Conservation (phyloP, 2,329 filamentous ascomycete species). For the Tolypocladium nubicola region DNA sequence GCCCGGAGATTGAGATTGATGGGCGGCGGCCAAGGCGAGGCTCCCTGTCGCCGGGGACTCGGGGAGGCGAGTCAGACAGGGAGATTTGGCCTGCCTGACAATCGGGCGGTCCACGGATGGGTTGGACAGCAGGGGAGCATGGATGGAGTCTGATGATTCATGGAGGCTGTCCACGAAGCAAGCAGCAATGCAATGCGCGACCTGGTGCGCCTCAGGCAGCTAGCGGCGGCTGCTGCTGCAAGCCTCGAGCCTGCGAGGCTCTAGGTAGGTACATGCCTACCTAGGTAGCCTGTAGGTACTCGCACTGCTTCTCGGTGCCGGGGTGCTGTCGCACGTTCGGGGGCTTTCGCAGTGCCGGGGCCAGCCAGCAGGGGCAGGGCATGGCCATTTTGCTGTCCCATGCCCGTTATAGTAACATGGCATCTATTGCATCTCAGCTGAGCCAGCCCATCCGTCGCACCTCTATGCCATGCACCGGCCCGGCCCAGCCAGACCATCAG, state of each 20-base stretch:
- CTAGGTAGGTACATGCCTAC: too few relatives aligned
- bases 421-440: background rate
- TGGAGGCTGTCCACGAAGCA: background rate
- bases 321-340: too few relatives aligned
- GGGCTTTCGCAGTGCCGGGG: background rate
- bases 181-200: background rate
- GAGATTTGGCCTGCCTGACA: conserved; percentile 4
- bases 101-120: background rate
- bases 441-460: background rate
- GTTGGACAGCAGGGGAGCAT: background rate
- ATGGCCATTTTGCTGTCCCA: background rate
- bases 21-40: background rate
- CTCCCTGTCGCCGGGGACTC: conserved; percentile 1
- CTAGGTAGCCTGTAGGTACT: too few relatives aligned
- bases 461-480: background rate
- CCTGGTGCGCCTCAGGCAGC: background rate
- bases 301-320: too few relatives aligned
- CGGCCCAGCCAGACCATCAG: background rate
- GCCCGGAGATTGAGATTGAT: conserved; percentile 2
- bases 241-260: background rate
- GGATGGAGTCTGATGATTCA: background rate
- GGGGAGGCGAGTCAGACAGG: conserved; percentile 7
- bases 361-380: background rate
- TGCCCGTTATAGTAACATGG: background rate
- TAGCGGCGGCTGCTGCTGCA: background rate